Evolutionary conservation across 1,284 basidiomycete species (phyloP), one percentile per base, ranked within the genome.

Genomic region (Polyporus tsugae): DNA sequence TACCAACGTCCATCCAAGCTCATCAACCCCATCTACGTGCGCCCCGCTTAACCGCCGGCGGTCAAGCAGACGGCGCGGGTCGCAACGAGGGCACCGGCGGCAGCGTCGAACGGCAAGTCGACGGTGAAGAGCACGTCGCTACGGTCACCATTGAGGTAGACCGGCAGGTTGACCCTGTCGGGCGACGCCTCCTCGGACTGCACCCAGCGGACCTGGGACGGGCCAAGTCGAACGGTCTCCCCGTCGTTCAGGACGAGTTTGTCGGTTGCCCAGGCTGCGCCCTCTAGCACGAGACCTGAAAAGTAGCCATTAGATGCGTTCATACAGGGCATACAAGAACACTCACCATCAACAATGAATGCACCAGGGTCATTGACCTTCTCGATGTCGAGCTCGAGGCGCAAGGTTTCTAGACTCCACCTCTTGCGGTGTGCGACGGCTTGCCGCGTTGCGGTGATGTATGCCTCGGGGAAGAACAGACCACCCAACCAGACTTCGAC

Each of bases 391-490:
- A 98, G 83, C 66, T 90, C 82, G 55, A 98, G 81, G 65, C 89
- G 85, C 72, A 98, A 80, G n/a, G 95, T 95, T 80, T 98, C 96
- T 71, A 98, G 83, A 79, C 95, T 96, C 91, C 94, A 95, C 72
- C 90, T 90, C 81, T 94, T 95, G 66, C 91, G 87, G 78, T 98
- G 96, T 1, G 96, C 96, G 9, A 96, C 92, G 19, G 93, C 91
- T 80, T 98, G 97, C 64, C 96, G 87, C 1, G 95, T 97, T 1
- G 96, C 96, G 0, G 96, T 98, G 75, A 98, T 88, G 79, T 96
- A 98, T 2, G 95, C 96, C 77, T 97, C 95, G 1, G 97, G 97
- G 86, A 95, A 96, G 87, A 98, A 98, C 63, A 98, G 80, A 0
- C 95, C 94, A 41, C 96, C 96, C 15, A 98, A 86, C 93, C 94